Conservation (phyloP, 2,329 filamentous ascomycete genomes). For the Colletotrichum horii region DNA sequence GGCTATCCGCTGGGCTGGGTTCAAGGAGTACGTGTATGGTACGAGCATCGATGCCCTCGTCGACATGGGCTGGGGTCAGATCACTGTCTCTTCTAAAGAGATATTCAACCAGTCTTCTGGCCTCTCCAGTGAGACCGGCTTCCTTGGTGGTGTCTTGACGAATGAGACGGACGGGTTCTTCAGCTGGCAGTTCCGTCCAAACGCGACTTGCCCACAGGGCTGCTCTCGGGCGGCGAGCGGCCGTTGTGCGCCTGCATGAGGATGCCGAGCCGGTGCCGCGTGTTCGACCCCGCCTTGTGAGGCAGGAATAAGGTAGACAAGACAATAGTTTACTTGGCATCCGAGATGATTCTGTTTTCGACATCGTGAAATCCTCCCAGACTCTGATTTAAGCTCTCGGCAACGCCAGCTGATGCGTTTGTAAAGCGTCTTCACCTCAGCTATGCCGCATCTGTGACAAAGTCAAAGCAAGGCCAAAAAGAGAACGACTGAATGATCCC, state of each 20-base stretch:
- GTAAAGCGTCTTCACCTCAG: background rate
- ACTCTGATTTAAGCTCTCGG: background rate
- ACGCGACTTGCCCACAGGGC: slow-evolving; percentile 9
- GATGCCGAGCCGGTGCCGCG: background rate
- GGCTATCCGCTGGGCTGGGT: slow-evolving; percentile 60
- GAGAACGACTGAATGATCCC: background rate
- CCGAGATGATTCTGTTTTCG: background rate
- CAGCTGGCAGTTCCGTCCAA: slow-evolving; percentile 55
- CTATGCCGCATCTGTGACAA: background rate
- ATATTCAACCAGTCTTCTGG: slow-evolving; percentile 49
- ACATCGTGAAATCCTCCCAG: background rate
- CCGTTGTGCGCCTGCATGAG: background rate
- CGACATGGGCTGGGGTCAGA: slow-evolving; percentile 55
- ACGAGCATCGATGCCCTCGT: slow-evolving; percentile 53
- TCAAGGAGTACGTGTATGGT: slow-evolving; percentile 60
- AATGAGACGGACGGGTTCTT: slow-evolving; percentile 61
- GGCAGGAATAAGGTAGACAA: background rate
- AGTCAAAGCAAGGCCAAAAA: background rate
- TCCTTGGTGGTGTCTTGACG: slow-evolving; percentile 50
- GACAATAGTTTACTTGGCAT: background rate
- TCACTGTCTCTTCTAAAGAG: slow-evolving; percentile 48
- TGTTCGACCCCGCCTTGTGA: background rate
- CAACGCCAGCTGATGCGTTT: background rate
- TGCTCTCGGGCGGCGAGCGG: background rate
- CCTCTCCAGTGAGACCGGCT: slow-evolving; percentile 36